phyloP scores from a whole-genome alignment of 257 asterid genomes.

The Rehmannia glutinosa region DNA sequence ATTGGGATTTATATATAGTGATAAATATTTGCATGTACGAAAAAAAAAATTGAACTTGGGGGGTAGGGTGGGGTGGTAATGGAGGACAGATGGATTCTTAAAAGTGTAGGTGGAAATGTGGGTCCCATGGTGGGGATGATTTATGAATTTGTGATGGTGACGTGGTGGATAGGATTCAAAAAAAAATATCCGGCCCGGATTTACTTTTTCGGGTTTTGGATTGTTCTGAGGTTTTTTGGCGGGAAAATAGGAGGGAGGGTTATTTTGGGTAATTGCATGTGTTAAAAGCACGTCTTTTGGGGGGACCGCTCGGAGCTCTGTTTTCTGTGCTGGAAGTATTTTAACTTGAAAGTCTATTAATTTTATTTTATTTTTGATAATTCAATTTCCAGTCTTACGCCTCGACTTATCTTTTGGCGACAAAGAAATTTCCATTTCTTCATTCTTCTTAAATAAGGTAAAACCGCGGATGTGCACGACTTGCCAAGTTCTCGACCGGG shows the following conservation, averaged over 20 bases:
- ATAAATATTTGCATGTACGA: background rate
- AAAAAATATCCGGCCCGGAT: background rate
- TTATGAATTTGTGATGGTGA: constrained; percentile 15
- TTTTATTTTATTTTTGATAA: no score
- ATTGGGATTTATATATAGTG: constrained; percentile 18
- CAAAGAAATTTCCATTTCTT: no score
- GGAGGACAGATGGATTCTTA: constrained; percentile 72
- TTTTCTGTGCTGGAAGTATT: background rate
- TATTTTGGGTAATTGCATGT: constrained; percentile 20
- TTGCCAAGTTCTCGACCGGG: no score
- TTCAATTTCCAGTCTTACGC: no score
- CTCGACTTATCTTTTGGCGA: no score
- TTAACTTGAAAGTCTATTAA: background rate
- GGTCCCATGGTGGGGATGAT: constrained; percentile 40
- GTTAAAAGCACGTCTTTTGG: constrained; percentile 24
- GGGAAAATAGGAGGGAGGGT: constrained; percentile 36
- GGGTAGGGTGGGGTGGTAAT: constrained; percentile 25
- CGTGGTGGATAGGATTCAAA: constrained; percentile 7
- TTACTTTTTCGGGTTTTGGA: background rate
- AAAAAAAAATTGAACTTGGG: background rate
- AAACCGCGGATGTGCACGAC: no score
- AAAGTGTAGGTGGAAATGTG: constrained; percentile 40
- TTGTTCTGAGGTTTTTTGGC: constrained; percentile 14
- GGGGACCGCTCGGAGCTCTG: constrained; percentile 11
- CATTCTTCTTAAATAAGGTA: no score